A percentile compares a stretch with the other conserved stretches of the same genome.
phyloP scores from a whole-genome alignment of 768 basidiomycete species.

The Agaricus sinodeliciosus region DNA sequence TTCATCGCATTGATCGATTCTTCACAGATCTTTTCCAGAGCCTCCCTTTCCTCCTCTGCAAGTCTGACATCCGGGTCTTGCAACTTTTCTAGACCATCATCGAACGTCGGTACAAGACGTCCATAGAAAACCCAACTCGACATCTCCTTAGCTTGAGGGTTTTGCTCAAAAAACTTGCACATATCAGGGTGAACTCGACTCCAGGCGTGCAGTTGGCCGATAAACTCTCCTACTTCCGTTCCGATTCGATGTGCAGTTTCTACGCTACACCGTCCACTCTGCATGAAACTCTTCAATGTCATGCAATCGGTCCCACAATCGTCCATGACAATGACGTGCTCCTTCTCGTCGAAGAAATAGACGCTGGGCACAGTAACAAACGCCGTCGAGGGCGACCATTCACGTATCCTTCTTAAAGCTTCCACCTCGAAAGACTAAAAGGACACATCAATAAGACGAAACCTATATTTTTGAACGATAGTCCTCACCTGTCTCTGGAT shows the following conservation, averaged over 20 bases:
- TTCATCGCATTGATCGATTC: constrained; percentile 20
- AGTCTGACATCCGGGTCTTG: constrained; percentile 34
- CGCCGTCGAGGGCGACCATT: constrained; percentile 27
- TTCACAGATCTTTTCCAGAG: constrained; percentile 17
- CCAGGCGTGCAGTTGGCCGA: constrained; percentile 46
- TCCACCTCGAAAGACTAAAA: constrained; percentile 34
- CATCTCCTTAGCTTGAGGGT: constrained; percentile 33
- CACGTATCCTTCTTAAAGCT: constrained; percentile 39
- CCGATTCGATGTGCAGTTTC: constrained; percentile 40
- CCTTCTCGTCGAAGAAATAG: constrained; percentile 40
- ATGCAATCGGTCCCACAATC: constrained; percentile 40
- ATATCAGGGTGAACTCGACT: constrained; percentile 25
- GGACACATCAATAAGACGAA: not conserved
- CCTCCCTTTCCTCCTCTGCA: constrained; percentile 26
- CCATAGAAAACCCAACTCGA: constrained; percentile 38
- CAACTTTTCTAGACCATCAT: constrained; percentile 28
- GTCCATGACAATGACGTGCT: constrained; percentile 54
- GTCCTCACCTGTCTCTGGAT: constrained; percentile 47
- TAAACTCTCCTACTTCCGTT: constrained; percentile 44
- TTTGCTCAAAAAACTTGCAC: constrained; percentile 29
- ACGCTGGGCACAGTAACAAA: constrained; percentile 44
- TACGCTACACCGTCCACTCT: constrained; percentile 23
- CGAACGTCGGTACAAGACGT: constrained; percentile 32
- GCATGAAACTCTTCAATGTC: constrained; percentile 35
- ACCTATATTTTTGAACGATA: not conserved